Percentiles rank a stretch among this genome's conserved stretches.
phyloP scores from a whole-genome alignment of 805 yeast genomes.

The Phaffomyces opuntiae region DNA sequence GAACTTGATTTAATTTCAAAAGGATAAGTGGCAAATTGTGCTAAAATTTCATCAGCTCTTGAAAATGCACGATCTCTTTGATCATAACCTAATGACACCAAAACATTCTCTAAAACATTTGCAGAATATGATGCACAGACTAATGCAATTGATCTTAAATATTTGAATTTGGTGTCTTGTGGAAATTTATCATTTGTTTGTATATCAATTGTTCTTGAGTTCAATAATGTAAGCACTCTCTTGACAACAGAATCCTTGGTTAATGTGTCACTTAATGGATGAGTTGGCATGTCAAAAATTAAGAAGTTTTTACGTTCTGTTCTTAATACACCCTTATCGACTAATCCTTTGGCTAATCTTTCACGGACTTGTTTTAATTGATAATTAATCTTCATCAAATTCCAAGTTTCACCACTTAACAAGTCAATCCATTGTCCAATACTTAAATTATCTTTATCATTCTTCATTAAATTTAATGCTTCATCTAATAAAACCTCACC shows the following conservation, averaged over 20 bases:
- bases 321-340: conserved; percentile 92
- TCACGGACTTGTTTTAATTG: conserved; percentile 97
- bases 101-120: conserved; percentile 87
- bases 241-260: conserved; percentile 77
- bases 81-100: conserved; percentile 70
- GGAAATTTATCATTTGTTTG: conserved; percentile 62
- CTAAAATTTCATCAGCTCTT: conserved; percentile 86
- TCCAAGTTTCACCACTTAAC: conserved; percentile 96
- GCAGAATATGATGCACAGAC: conserved; percentile 93
- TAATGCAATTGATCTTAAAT: conserved; percentile 72
- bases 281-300: conserved; percentile 97
- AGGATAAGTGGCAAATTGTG: conserved; percentile 81
- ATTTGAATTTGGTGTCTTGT: conserved; percentile 54
- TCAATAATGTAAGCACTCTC: conserved; percentile 63
- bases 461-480: conserved; percentile 82
- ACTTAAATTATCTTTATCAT: conserved; percentile 68
- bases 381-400: conserved; percentile 85
- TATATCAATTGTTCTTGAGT: conserved; percentile 60
- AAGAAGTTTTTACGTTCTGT: conserved; percentile 94
- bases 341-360: conserved; percentile 91
- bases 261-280: conserved; percentile 82
- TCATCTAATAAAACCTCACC: conserved; percentile 96
- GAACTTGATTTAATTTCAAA: conserved; percentile 56
- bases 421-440: conserved; percentile 92
- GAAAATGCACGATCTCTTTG: conserved; percentile 88